Conservation (phyloP, 768 basidiomycete genomes). For the Serendipita sp. region DNA sequence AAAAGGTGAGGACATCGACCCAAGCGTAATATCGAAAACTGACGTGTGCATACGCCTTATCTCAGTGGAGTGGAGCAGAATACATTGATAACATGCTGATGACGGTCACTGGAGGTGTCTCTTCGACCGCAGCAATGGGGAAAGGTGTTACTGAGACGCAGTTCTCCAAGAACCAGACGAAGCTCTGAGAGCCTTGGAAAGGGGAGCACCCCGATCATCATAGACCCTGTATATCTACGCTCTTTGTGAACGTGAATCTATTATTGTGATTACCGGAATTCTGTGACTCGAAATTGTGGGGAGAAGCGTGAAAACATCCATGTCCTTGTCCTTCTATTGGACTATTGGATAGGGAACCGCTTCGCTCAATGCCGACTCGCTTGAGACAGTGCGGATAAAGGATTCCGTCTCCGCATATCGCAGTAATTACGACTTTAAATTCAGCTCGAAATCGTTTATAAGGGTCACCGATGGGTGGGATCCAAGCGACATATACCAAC, state of each 20-base stretch:
- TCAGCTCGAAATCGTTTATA: not conserved
- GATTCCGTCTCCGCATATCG: not conserved
- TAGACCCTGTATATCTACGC: not conserved
- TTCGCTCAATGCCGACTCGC: not conserved
- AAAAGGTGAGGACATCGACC: slow-evolving; percentile 45
- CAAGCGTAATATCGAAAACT: not conserved
- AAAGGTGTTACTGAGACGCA: slow-evolving; percentile 87
- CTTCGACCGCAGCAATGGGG: slow-evolving; percentile 98
- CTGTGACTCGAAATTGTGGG: not conserved
- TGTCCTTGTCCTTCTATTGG: too few relatives aligned
- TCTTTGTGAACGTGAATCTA: not conserved
- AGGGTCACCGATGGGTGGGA: not conserved
- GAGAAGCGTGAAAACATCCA: not conserved
- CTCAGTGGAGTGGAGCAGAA: slow-evolving; percentile 87
- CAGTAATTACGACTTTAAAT: not conserved
- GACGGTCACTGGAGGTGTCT: slow-evolving; percentile 94
- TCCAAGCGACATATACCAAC: not conserved
- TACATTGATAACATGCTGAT: slow-evolving; percentile 82
- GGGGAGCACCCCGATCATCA: not conserved
- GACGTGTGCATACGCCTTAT: slow-evolving; percentile 9
- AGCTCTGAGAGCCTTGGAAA: not conserved
- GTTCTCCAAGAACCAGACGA: slow-evolving; percentile 27
- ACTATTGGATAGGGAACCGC: not conserved
- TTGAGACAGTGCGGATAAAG: not conserved
- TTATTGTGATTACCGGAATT: not conserved